These are phyloP conservation scores for Papiliotrema fonsecae DNA, from an alignment of 1,284 basidiomycete species.

Conservation along the genomic window DNA sequence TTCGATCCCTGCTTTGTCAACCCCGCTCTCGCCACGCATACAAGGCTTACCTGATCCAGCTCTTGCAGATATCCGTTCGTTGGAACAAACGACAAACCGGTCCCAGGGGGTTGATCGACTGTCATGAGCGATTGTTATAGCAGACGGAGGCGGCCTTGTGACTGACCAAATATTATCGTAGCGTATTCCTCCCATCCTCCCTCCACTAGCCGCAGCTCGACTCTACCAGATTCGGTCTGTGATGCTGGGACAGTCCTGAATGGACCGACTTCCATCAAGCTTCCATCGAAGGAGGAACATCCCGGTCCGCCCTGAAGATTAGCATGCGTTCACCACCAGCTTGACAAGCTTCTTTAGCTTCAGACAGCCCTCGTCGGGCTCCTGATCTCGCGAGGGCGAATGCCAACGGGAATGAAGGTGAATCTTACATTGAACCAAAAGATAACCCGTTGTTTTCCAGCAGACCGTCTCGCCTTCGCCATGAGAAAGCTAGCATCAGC, in stretches of 20 bases:
- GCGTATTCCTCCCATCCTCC: constrained; percentile 99
- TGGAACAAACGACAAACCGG: constrained; percentile 84
- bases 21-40: too few species aligned
- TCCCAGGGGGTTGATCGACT: constrained; percentile 97
- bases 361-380: not conserved
- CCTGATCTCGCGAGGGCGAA: too few species aligned
- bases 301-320: constrained; percentile 90
- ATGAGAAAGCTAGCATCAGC: constrained; percentile 67
- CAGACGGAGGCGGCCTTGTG: not conserved
- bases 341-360: too few species aligned
- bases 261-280: constrained; percentile 97
- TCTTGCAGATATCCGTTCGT: constrained; percentile 81
- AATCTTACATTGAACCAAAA: constrained; percentile 90
- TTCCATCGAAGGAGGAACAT: constrained; percentile 93
- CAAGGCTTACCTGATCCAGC: constrained; percentile 63
- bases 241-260: constrained; percentile 60
- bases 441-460: constrained; percentile 81
- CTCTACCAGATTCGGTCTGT: constrained; percentile 54
- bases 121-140: constrained; percentile 2
- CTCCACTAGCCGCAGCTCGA: constrained; percentile 69
- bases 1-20: constrained; percentile 59
- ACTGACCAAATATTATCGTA: constrained; percentile 86
- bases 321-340: too few species aligned
- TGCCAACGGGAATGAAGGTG: too few species aligned
- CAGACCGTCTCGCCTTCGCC: constrained; percentile 76